Evolutionary conservation across 208 protist species (phyloP).

Genomic region (Leishmania lainsoni): DNA sequence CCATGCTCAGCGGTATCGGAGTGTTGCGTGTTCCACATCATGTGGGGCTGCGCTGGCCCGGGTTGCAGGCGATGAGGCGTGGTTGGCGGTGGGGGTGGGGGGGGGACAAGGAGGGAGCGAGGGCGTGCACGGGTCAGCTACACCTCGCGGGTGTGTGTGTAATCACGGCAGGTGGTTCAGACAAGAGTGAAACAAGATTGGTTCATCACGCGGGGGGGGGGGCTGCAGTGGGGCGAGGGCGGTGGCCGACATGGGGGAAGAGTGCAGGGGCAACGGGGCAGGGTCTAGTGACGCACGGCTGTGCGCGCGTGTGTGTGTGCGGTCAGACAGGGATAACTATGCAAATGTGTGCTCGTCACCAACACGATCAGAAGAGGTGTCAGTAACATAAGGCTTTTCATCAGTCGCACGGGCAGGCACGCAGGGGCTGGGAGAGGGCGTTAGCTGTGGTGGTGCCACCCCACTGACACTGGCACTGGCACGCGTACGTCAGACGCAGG

Average conservation of each 20-base stretch:
- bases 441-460: not conserved
- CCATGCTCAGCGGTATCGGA: slow-evolving; percentile 42
- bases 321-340: slow-evolving; percentile 51
- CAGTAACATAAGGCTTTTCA: slow-evolving; percentile 24
- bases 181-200: slow-evolving; percentile 17
- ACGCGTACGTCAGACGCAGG: slow-evolving; percentile 11
- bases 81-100: not conserved
- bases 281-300: not conserved
- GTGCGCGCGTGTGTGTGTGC: slow-evolving; percentile 1
- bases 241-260: not conserved
- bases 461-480: not conserved
- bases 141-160: slow-evolving; percentile 11
- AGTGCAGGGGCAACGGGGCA: not conserved
- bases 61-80: not conserved
- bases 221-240: not conserved
- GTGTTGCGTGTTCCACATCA: slow-evolving; percentile 28
- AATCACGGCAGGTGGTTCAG: slow-evolving; percentile 9
- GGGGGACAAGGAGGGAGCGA: not conserved
- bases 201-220: slow-evolving; percentile 12
- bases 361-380: slow-evolving; percentile 45
- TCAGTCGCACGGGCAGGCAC: slow-evolving; percentile 15
- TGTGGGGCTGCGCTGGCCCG: slow-evolving; percentile 6
- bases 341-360: slow-evolving; percentile 42
- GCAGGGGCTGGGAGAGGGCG: not conserved
- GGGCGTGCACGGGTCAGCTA: not conserved